phyloP scores from a whole-genome alignment of 2,329 filamentous ascomycete genomes.

The Trichothecium sympodiale region DNA sequence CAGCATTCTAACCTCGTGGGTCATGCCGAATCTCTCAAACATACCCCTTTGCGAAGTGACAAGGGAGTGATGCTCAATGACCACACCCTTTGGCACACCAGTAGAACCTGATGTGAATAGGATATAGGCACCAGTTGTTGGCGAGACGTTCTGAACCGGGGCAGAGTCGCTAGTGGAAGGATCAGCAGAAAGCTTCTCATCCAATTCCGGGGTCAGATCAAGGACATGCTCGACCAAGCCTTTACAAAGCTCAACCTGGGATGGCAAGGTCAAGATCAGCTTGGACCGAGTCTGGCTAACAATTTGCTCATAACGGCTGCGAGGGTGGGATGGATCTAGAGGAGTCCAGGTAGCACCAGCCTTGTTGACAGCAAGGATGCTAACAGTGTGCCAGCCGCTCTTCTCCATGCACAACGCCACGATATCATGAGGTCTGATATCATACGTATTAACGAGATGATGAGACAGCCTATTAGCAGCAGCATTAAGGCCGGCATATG shows the following conservation, averaged over 20 bases:
- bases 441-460: constrained; percentile 3
- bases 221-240: neutral
- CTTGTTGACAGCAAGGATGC: constrained; percentile 5
- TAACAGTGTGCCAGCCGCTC: constrained; percentile 3
- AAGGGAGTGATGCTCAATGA: constrained; percentile 6
- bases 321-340: constrained; percentile 4
- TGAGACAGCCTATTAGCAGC: neutral
- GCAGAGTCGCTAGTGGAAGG: neutral
- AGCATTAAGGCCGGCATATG: constrained; percentile 2
- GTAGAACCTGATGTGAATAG: constrained; percentile 39
- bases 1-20: constrained; percentile 1
- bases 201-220: neutral
- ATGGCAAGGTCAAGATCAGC: constrained; percentile 2
- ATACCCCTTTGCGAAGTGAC: constrained; percentile 9
- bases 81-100: constrained; percentile 26
- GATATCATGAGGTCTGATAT: constrained; percentile 9
- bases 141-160: constrained; percentile 8
- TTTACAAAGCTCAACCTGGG: neutral
- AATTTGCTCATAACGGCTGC: neutral
- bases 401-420: constrained; percentile 5
- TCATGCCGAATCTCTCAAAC: neutral
- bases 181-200: neutral
- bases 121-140: constrained; percentile 22
- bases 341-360: constrained; percentile 5
- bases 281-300: constrained; percentile 1